Evolutionary conservation across 2,329 filamentous ascomycete genomes (phyloP), one percentile per base, ranked within the genome.

Genomic region (Trichophyton simii): DNA sequence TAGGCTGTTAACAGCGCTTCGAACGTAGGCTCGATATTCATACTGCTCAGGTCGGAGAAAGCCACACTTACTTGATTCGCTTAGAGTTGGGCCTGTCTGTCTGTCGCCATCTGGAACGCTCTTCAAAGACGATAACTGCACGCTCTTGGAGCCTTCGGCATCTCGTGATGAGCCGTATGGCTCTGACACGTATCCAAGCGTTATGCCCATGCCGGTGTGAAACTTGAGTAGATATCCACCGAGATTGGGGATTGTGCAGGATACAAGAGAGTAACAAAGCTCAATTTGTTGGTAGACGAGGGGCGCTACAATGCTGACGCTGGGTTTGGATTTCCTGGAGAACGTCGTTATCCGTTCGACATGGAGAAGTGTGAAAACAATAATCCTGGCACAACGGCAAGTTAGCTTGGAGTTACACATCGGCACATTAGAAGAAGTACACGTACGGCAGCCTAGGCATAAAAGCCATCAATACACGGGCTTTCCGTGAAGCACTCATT

Each of bases 71-170:
- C 31, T 55, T 18, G 25, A n/a, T 15, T 34, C 15, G 31, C 31
- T 20, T n/a, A 28, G n/a, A 20, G n/a, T 15, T 18, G 28, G 6
- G 50, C 13, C n/a, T 15, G 11, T 13, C 15, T 13, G 13, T n/a
- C 20, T 34, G 28, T 36, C 15, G 2, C 34, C 8, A 11, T 36
- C 34, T 3, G 11, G 7, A 36, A n/a, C 18, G 28, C 28, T 34
- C n/a, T 55, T 55, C 28, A 55, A 18, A 18, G 50, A 55, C 9
- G 50, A 55, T 55, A 55, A n/a, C n/a, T 55, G 50, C 13, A 55
- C 28, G 15, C 50, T 38, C 25, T 36, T 28, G 7, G 50, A 55
- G 15, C 31, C 31, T 36, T 28, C 50, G 3, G 28, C 50, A 5
- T 36, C 28, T 34, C 28, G 31, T n/a, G 50, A 55, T n/a, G 50